Evolutionary conservation across 2,329 filamentous ascomycete species (phyloP), one percentile per base, ranked within the genome.

Genomic region (Colletotrichum spinosum): DNA sequence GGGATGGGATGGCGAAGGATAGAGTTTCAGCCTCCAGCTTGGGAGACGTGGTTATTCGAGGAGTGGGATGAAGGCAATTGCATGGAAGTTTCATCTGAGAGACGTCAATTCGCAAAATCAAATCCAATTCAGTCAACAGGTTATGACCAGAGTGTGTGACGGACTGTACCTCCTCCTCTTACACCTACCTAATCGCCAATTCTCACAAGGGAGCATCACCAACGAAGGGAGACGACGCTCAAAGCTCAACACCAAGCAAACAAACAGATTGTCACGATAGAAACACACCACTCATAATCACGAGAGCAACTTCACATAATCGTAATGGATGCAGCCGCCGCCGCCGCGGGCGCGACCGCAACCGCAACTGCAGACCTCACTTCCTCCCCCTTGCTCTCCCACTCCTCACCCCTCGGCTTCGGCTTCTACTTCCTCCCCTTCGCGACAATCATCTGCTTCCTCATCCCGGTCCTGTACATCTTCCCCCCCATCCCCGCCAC

Each of bases 401-500:
- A 50, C 11, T 25, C 38, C 25, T n/a, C 55, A 13, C 33, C 25
- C 25, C 68, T 76, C 46, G 72, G 74, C 60, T 57, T 70, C n/a
- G 67, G 69, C 42, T 71, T 72, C 55, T 71, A 80, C 56, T 71
- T 81, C 53, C 75, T 85, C 49, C 73, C 85, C 51, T 55, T 78
- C 56, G 67, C 78, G 58, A 86, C 84, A 8, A 69, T 85, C 53
- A 57, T 79, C 60, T 83, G 83, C 68, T 88, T 88, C 72, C 68
- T 85, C 67, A 69, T 86, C 52, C 86, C 86, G 38, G 75, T 88
- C 61, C 77, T 87, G 61, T 76, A 86, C 66, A 77, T 86, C 62
- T 84, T 88, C 67, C 86, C 86, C 10, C 86, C 86, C 1, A 75
- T 87, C 15, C 79, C 82, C 9, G 81, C 86, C 6, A 81, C 82